Evolutionary conservation across 2,329 filamentous ascomycete species (phyloP).

Genomic region (Amylocarpus encephaloides): DNA sequence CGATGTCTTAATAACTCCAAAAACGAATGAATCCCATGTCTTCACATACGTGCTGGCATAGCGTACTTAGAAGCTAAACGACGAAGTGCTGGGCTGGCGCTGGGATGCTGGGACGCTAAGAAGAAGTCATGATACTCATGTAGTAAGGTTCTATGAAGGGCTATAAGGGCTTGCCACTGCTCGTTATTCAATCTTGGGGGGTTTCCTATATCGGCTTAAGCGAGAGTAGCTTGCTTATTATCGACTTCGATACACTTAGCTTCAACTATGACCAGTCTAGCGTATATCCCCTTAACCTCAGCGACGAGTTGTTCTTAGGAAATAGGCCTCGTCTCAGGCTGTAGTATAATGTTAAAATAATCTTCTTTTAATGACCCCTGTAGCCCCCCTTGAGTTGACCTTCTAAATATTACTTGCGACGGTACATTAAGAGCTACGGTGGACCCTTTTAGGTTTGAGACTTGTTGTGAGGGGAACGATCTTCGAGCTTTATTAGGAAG

Average conservation of each 20-base stretch:
- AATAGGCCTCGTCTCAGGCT: slow-evolving; percentile 33
- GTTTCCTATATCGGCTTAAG: slow-evolving; percentile 39
- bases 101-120: slow-evolving; percentile 61
- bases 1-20: slow-evolving; percentile 67
- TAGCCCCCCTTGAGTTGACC: too few species aligned
- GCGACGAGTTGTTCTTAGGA: slow-evolving; percentile 14
- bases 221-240: slow-evolving; percentile 45
- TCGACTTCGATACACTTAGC: slow-evolving; percentile 83
- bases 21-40: slow-evolving; percentile 76
- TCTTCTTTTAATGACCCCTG: background rate
- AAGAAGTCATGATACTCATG: slow-evolving; percentile 9
- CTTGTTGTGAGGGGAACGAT: too few species aligned
- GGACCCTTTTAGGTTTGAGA: too few species aligned
- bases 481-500: too few species aligned
- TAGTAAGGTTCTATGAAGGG: slow-evolving; percentile 1
- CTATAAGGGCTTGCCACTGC: slow-evolving; percentile 37
- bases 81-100: slow-evolving; percentile 48
- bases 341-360: slow-evolving; percentile 2
- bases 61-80: slow-evolving; percentile 45
- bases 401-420: too few species aligned
- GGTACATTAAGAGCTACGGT: too few species aligned
- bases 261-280: slow-evolving; percentile 74
- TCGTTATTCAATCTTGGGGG: slow-evolving; percentile 47
- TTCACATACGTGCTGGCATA: slow-evolving; percentile 90
- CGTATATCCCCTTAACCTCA: slow-evolving; percentile 51